A percentile compares a stretch with the other conserved stretches of the same genome.
Evolutionary conservation across 2,329 filamentous ascomycete species (phyloP).

Genomic region (Plectosphaerella plurivora): DNA sequence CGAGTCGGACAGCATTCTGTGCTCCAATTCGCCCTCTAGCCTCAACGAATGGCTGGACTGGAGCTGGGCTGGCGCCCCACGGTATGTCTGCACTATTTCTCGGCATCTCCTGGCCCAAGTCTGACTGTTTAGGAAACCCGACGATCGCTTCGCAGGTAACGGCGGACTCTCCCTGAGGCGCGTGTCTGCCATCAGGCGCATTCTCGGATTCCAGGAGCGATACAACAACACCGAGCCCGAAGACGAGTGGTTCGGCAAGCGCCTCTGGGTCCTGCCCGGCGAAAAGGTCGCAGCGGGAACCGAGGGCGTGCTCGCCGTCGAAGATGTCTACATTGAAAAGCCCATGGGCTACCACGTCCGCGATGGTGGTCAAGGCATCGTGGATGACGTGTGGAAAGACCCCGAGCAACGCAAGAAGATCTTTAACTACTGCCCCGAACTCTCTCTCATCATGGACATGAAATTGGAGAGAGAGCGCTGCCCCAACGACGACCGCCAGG

Average conservation of each 20-base stretch:
- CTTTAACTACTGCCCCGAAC: slow-evolving; percentile 52
- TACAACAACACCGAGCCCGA: slow-evolving; percentile 46
- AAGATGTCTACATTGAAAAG: slow-evolving; percentile 42
- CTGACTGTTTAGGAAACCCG: slow-evolving; percentile 21
- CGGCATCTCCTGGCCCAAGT: background rate
- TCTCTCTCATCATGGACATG: slow-evolving; percentile 53
- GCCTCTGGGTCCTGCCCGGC: slow-evolving; percentile 41
- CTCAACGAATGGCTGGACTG: slow-evolving; percentile 51
- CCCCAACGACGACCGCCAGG: slow-evolving; percentile 25
- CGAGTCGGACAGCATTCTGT: slow-evolving; percentile 52
- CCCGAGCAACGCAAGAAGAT: slow-evolving; percentile 37
- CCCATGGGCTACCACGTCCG: slow-evolving; percentile 52
- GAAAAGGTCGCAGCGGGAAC: slow-evolving; percentile 38
- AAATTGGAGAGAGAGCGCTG: slow-evolving; percentile 47
- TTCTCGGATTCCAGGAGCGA: slow-evolving; percentile 45
- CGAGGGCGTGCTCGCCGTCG: slow-evolving; percentile 41
- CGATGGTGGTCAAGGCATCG: slow-evolving; percentile 34
- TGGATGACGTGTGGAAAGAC: slow-evolving; percentile 42
- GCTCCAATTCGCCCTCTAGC: slow-evolving; percentile 45
- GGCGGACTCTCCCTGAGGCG: slow-evolving; percentile 51
- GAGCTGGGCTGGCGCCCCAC: slow-evolving; percentile 49
- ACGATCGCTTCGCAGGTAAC: slow-evolving; percentile 45
- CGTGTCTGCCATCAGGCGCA: slow-evolving; percentile 42
- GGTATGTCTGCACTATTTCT: slow-evolving; percentile 23
- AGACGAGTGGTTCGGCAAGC: slow-evolving; percentile 51